A percentile compares a stretch with the other conserved stretches of the same genome.
Conservation (phyloP, 345 rosid species). For the Noccaea bulbosa region DNA sequence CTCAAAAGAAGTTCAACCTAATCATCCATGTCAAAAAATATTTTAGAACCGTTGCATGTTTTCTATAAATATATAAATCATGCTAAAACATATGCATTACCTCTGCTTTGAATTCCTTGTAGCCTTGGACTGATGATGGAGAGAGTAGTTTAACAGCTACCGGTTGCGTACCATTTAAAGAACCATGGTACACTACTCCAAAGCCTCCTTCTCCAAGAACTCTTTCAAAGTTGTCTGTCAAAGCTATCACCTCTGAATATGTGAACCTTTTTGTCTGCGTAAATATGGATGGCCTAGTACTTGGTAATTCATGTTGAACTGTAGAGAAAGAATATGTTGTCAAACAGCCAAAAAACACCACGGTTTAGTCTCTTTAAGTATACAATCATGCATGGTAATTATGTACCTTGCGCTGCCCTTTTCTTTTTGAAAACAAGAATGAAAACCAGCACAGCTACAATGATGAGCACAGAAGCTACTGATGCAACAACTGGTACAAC, state of each 20-base stretch:
- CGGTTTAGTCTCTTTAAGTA: background rate
- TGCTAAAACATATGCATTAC: too few relatives aligned
- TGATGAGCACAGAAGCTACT: constrained; percentile 20
- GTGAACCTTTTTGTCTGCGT: constrained; percentile 35
- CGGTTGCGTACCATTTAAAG: constrained; percentile 12
- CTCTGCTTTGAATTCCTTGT: constrained; percentile 46
- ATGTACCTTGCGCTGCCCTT: constrained; percentile 13
- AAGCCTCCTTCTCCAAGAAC: constrained; percentile 47
- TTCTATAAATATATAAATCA: too few relatives aligned
- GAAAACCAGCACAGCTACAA: constrained; percentile 25
- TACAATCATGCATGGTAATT: background rate
- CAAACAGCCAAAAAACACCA: background rate
- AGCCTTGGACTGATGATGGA: constrained; percentile 46
- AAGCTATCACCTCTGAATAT: constrained; percentile 31
- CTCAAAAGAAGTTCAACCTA: constrained; percentile 45
- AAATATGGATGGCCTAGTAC: background rate
- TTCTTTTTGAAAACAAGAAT: constrained; percentile 24
- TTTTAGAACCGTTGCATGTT: background rate
- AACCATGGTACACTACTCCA: constrained; percentile 47
- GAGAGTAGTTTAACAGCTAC: constrained; percentile 48
- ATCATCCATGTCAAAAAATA: background rate
- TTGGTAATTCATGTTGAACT: constrained; percentile 16
- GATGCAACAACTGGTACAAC: constrained; percentile 41
- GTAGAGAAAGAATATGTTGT: background rate
- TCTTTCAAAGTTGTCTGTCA: constrained; percentile 44